Evolutionary conservation across 768 basidiomycete species (phyloP).

Genomic region (Lentinula boryana): DNA sequence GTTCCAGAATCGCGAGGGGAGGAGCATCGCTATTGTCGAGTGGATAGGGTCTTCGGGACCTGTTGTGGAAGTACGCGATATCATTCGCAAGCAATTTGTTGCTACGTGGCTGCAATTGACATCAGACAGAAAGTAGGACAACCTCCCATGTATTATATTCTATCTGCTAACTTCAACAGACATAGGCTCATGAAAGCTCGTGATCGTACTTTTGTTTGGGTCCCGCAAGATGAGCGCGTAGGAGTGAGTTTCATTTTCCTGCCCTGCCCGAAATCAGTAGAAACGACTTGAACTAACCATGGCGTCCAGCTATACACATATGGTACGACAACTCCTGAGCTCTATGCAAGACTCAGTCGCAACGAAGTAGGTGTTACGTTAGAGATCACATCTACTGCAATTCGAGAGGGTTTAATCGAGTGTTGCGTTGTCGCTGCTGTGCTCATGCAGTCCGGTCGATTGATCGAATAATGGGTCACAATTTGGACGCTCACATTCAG

Average conservation of each 20-base stretch:
- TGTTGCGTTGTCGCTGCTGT: slow-evolving; percentile 38
- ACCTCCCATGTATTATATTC: neutral
- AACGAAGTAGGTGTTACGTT: slow-evolving; percentile 28
- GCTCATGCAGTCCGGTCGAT: slow-evolving; percentile 41
- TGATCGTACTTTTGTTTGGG: slow-evolving; percentile 8
- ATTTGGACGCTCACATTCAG: too few species aligned
- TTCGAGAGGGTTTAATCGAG: slow-evolving; percentile 40
- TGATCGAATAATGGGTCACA: slow-evolving; percentile 29
- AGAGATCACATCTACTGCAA: slow-evolving; percentile 39
- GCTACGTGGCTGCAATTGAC: slow-evolving; percentile 35
- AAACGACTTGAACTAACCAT: slow-evolving; percentile 15
- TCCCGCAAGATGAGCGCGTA: slow-evolving; percentile 16
- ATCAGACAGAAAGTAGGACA: slow-evolving; percentile 27
- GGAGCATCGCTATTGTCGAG: slow-evolving; percentile 31
- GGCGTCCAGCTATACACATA: slow-evolving; percentile 18
- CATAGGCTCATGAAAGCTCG: neutral
- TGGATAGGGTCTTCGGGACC: slow-evolving; percentile 23
- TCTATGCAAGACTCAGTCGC: slow-evolving; percentile 31
- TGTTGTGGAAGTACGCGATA: slow-evolving; percentile 29
- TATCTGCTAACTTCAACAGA: neutral
- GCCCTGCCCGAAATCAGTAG: neutral
- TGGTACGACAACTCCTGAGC: slow-evolving; percentile 15
- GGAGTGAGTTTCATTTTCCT: slow-evolving; percentile 13
- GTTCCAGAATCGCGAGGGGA: slow-evolving; percentile 29
- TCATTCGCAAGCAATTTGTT: slow-evolving; percentile 25